Percentiles rank a stretch among this genome's conserved stretches.
Evolutionary conservation across 805 yeast genomes (phyloP).

Genomic region (Candida sithepensis): DNA sequence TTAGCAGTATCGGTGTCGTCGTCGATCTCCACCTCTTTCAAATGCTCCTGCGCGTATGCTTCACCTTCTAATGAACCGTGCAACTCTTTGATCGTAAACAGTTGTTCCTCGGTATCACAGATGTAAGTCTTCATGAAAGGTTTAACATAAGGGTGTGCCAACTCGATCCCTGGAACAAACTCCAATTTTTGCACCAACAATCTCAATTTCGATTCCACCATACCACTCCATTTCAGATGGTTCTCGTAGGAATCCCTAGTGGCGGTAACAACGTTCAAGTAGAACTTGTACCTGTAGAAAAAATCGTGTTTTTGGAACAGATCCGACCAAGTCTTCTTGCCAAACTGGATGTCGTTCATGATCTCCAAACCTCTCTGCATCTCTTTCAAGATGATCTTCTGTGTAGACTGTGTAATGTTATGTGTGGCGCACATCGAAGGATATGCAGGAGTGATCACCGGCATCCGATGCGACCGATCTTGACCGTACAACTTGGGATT

Average conservation of each 20-base stretch:
- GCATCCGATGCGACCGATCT: conserved; percentile 92
- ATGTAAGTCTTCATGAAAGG: conserved; percentile 56
- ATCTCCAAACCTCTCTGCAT: conserved; percentile 71
- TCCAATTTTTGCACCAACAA: conserved; percentile 82
- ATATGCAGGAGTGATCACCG: conserved; percentile 96
- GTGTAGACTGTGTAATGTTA: conserved; percentile 86
- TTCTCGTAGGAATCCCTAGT: conserved; percentile 74
- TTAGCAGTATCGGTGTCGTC: conserved; percentile 28
- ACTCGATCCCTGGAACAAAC: conserved; percentile 61
- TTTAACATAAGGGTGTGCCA: conserved; percentile 90
- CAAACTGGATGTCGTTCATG: conserved; percentile 62
- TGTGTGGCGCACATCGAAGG: conserved; percentile 99
- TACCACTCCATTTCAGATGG: conserved; percentile 87
- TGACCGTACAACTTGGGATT: conserved; percentile 87
- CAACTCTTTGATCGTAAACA: conserved; percentile 24
- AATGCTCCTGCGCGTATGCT: conserved; percentile 32
- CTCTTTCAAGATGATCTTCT: conserved; percentile 75
- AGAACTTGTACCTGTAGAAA: conserved; percentile 80
- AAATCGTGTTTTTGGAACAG: conserved; percentile 77
- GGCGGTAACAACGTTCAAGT: conserved; percentile 75
- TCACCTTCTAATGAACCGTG: conserved; percentile 63
- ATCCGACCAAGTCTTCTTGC: conserved; percentile 68
- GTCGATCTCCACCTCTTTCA: conserved; percentile 30
- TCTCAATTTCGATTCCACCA: conserved; percentile 86
- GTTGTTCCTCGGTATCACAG: conserved; percentile 40